Conservation (phyloP, 495 filamentous ascomycete genomes). For the Xylaria acuta region DNA sequence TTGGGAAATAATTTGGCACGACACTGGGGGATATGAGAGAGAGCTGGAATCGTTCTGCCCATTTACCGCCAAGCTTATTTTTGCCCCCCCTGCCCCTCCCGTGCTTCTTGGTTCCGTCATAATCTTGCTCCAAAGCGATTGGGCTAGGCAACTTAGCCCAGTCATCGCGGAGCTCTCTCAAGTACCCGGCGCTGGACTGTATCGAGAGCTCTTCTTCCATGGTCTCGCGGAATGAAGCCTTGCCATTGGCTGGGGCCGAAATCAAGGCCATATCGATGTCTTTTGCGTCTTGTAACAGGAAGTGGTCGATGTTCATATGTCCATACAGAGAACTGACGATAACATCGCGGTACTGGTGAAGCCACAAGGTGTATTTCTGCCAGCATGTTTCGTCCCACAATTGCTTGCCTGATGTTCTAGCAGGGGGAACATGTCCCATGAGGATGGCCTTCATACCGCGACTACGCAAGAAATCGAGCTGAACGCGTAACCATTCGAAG, state of each 20-base stretch:
- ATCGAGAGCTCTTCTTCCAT: conserved; percentile 65
- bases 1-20: conserved; percentile 93
- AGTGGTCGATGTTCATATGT: conserved; percentile 99
- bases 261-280: conserved; percentile 68
- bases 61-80: conserved; percentile 73
- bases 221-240: conserved; percentile 37
- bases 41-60: conserved; percentile 83
- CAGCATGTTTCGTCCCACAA: conserved; percentile 94
- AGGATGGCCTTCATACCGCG: conserved; percentile 94
- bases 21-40: conserved; percentile 82
- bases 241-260: conserved; percentile 47
- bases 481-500: conserved; percentile 95
- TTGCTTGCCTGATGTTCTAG: conserved; percentile 78
- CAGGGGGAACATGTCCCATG: conserved; percentile 92
- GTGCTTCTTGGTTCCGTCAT: conserved; percentile 41
- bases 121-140: conserved; percentile 40
- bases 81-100: conserved; percentile 54
- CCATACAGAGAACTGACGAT: conserved; percentile 80
- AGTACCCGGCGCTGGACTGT: conserved; percentile 74
- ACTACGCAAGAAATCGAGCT: conserved; percentile 80
- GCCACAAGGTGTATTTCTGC: conserved; percentile 96
- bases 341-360: conserved; percentile 88
- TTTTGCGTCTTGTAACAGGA: conserved; percentile 86
- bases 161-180: conserved; percentile 74
- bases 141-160: conserved; percentile 80